Evolutionary conservation across 768 basidiomycete genomes (phyloP).

Genomic region (Amylocystis lapponica): DNA sequence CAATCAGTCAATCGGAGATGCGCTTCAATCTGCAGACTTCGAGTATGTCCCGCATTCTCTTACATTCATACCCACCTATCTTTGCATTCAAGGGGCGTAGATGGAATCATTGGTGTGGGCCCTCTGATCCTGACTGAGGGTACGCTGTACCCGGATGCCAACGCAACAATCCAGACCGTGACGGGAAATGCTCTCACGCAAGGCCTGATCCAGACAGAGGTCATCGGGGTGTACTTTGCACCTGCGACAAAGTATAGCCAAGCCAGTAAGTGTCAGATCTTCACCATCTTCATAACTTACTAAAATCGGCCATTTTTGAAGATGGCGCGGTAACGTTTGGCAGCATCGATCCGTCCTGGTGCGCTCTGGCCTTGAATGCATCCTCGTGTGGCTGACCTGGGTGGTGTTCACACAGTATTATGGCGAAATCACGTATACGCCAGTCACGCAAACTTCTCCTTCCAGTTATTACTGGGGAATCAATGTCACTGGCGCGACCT

Average conservation of each 20-base stretch:
- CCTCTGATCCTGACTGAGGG: constrained; percentile 42
- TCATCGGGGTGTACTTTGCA: constrained; percentile 47
- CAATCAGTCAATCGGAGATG: constrained; percentile 30
- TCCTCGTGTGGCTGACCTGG: neutral
- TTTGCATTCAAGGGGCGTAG: constrained; percentile 28
- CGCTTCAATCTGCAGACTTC: neutral
- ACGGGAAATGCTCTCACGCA: constrained; percentile 49
- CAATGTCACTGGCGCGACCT: constrained; percentile 25
- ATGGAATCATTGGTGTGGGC: constrained; percentile 52
- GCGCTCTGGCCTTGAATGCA: neutral
- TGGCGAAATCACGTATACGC: constrained; percentile 24
- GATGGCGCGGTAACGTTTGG: constrained; percentile 31
- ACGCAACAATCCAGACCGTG: constrained; percentile 41
- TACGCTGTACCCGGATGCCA: constrained; percentile 31
- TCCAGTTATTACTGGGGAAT: constrained; percentile 47
- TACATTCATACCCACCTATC: neutral
- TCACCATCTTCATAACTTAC: neutral
- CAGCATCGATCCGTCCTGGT: constrained; percentile 17
- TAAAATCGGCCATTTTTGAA: too few species aligned
- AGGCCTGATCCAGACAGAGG: constrained; percentile 38
- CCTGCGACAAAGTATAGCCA: constrained; percentile 29
- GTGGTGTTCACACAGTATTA: neutral
- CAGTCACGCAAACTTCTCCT: constrained; percentile 38
- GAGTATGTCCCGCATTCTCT: neutral
- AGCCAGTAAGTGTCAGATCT: neutral